These are phyloP conservation scores for Tanozyma kutaoensis DNA, from an alignment of 805 yeast species.

Conservation along the genomic window DNA sequence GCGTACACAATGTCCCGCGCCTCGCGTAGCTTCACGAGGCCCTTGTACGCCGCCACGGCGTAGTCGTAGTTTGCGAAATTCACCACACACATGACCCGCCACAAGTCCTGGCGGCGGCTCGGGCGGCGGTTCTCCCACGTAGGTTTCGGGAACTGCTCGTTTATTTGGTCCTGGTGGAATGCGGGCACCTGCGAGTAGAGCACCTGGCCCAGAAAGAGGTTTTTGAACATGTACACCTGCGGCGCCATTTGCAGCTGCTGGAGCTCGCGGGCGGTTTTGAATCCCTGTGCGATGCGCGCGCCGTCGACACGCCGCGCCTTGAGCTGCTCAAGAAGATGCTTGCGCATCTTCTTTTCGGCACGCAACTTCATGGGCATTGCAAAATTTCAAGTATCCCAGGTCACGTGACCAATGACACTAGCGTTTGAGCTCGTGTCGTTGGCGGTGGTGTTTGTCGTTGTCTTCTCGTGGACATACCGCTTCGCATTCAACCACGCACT, in stretches of 20 bases:
- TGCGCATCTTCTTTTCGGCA: slow-evolving; percentile 33
- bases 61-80: slow-evolving; percentile 44
- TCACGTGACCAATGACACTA: background rate
- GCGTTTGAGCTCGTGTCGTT: slow-evolving; percentile 6
- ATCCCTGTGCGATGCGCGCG: slow-evolving; percentile 27
- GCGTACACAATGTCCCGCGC: slow-evolving; percentile 52
- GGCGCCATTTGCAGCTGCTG: slow-evolving; percentile 55
- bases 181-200: slow-evolving; percentile 77
- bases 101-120: slow-evolving; percentile 65
- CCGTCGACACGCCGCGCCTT: slow-evolving; percentile 29
- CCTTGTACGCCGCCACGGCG: slow-evolving; percentile 63
- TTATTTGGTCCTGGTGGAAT: slow-evolving; percentile 44
- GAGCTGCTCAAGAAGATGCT: slow-evolving; percentile 30
- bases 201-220: slow-evolving; percentile 82
- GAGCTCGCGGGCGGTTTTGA: slow-evolving; percentile 19
- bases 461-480: slow-evolving; percentile 8
- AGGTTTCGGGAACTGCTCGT: slow-evolving; percentile 63
- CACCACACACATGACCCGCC: slow-evolving; percentile 86
- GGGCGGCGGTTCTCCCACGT: slow-evolving; percentile 87
- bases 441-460: slow-evolving; percentile 3
- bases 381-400: background rate
- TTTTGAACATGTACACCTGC: slow-evolving; percentile 71
- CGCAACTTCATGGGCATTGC: slow-evolving; percentile 17
- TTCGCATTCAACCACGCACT: slow-evolving; percentile 12
- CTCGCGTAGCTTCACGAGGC: slow-evolving; percentile 59